Evolutionary conservation across 805 yeast species (phyloP), one percentile per base, ranked within the genome.

Genomic region (Ogataea paraovalis): DNA sequence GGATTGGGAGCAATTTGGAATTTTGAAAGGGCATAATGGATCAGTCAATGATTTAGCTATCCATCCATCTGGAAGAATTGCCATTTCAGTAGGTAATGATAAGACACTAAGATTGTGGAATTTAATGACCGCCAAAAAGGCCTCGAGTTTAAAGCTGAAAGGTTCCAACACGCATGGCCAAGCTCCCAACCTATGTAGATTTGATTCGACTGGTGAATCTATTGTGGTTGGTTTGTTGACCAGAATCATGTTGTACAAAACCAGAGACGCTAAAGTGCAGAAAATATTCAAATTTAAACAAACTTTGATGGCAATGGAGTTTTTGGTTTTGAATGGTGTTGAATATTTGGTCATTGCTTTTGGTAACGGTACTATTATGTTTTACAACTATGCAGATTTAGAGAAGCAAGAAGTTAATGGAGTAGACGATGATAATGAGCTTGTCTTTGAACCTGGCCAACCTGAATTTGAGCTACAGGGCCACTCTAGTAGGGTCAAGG

Each of bases 1-100:
- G 65, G 99, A 94, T 68, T 94, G 99, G 99, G 98, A 94, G 62
- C 76, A 82, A 39, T 83, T 88, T 64, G 96, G 94, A 4, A 81
- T 83, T 13, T 72, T 94, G 65, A 90, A 90, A 65, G 98, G 97
- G 12, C 98, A 92, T 67, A 76, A 76, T 39, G 92, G 81, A n/a
- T 74, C 86, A 45, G 78, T 94, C 39, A 86, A 85, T 55, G 98
- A 90, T 65, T 60, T 94, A 39, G 85, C 90, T 25, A 85, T 94
- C 34, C 99, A 94, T 66, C 95, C 96, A 16, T 74, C 89, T 3
- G 96, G 96, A 13, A 78, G 88, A 68, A 81, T 94, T 48, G 97
- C 97, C 5, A 78, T 94, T 23, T 85, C 95, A 50, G 96, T 90
- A 4, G 87, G 95, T 48, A 82, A 78, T 25, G 99, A 94, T 66